A percentile compares a stretch with the other conserved stretches of the same genome.
Evolutionary conservation across 495 filamentous ascomycete species (phyloP).

Genomic region (Trypethelium eluteriae): DNA sequence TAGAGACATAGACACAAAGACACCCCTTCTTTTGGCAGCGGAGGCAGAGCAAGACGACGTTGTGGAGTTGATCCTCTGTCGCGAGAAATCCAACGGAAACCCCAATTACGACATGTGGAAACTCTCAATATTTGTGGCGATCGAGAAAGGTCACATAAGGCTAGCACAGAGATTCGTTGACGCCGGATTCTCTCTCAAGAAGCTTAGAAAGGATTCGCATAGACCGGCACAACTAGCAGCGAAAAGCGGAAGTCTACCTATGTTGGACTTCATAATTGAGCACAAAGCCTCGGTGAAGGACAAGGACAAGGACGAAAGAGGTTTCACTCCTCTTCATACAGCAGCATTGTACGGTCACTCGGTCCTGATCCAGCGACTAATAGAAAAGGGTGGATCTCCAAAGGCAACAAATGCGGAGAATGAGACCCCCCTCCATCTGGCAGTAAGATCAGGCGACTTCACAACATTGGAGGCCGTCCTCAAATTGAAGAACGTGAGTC

Average conservation of each 20-base stretch:
- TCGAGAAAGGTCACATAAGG: conserved; percentile 15
- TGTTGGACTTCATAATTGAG: conserved; percentile 18
- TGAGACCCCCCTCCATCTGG: conserved; percentile 26
- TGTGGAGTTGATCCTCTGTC: conserved; percentile 17
- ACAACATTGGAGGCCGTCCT: conserved; percentile 18
- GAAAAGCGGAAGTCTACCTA: conserved; percentile 20
- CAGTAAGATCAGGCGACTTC: conserved; percentile 21
- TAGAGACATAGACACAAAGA: conserved; percentile 18
- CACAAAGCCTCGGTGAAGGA: conserved; percentile 13
- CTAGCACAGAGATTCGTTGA: conserved; percentile 19
- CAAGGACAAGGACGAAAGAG: conserved; percentile 18
- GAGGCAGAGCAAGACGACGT: conserved; percentile 17
- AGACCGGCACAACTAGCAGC: conserved; percentile 14
- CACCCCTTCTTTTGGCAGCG: conserved; percentile 20
- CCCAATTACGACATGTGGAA: conserved; percentile 11
- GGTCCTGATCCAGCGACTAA: conserved; percentile 20
- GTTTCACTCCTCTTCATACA: conserved; percentile 19
- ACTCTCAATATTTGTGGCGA: conserved; percentile 16
- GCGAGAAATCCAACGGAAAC: conserved; percentile 4
- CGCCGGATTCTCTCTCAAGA: conserved; percentile 20
- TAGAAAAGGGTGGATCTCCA: conserved; percentile 14
- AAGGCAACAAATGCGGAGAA: conserved; percentile 22
- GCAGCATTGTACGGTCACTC: conserved; percentile 18
- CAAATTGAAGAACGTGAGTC: conserved; percentile 18
- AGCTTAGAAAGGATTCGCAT: conserved; percentile 22